A percentile compares a stretch with the other conserved stretches of the same genome.
Evolutionary conservation across 23 red algal genomes (phyloP).

Genomic region (Gracilaria caudata): DNA sequence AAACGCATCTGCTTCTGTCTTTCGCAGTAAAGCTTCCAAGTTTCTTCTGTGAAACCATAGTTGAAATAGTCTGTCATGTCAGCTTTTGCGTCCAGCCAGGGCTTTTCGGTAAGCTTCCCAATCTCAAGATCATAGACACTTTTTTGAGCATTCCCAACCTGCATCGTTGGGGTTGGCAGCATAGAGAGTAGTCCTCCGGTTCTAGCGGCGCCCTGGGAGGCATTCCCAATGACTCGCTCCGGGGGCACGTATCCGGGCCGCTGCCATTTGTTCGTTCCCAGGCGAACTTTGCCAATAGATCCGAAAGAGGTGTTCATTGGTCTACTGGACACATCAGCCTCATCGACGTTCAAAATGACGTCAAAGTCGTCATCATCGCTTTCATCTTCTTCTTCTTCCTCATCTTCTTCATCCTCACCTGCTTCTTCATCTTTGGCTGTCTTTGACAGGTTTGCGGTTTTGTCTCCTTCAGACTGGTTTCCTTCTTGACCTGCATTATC

Average conservation of each 20-base stretch:
- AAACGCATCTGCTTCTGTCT: constrained; percentile 96
- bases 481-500: background rate
- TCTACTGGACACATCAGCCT: constrained; percentile 20
- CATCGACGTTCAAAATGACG: constrained; percentile 52
- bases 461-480: background rate
- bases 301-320: constrained; percentile 27
- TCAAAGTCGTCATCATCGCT: constrained; percentile 71
- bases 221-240: constrained; percentile 43
- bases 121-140: constrained; percentile 96
- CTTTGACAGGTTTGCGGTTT: background rate
- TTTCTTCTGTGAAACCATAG: constrained; percentile 99
- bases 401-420: constrained; percentile 26
- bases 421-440: constrained; percentile 3
- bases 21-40: constrained; percentile 98
- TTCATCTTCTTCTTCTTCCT: constrained; percentile 60
- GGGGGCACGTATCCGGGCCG: constrained; percentile 60
- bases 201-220: constrained; percentile 43
- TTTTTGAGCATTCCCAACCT: constrained; percentile 65
- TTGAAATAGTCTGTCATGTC: constrained; percentile 98
- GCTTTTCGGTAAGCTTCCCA: constrained; percentile 94
- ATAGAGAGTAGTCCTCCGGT: constrained; percentile 71
- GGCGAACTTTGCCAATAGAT: constrained; percentile 48
- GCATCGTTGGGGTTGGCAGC: constrained; percentile 86
- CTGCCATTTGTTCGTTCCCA: constrained; percentile 65
- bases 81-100: constrained; percentile 92